A percentile compares a stretch with the other conserved stretches of the same genome.
These are phyloP conservation scores for Fusarium sp. DNA, from an alignment of 2,329 filamentous ascomycete genomes.

Conservation along the genomic window DNA sequence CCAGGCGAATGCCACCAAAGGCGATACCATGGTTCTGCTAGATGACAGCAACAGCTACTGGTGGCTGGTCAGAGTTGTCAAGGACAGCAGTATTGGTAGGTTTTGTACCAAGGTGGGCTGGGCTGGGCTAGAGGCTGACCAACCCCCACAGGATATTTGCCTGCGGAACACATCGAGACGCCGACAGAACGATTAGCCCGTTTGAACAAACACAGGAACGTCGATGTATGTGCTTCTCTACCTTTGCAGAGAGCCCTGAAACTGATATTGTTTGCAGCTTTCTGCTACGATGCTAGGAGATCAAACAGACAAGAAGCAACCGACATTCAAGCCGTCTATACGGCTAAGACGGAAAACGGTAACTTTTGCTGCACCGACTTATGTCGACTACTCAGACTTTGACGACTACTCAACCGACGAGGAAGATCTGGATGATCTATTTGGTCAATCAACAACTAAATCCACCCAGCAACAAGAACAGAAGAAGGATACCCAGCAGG, in stretches of 20 bases:
- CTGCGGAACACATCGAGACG: constrained; percentile 98
- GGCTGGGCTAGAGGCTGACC: constrained; percentile 30
- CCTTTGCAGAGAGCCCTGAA: neutral
- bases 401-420: constrained; percentile 90
- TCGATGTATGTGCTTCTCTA: constrained; percentile 76
- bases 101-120: neutral
- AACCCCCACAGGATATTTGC: constrained; percentile 79
- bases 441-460: constrained; percentile 47
- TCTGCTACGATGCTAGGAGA: constrained; percentile 73
- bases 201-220: constrained; percentile 97
- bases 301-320: constrained; percentile 81
- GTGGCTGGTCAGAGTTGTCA: constrained; percentile 98
- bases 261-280: constrained; percentile 55
- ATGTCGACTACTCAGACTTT: constrained; percentile 87
- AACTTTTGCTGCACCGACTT: constrained; percentile 85
- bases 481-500: constrained; percentile 44
- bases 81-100: constrained; percentile 91
- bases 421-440: constrained; percentile 61
- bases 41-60: constrained; percentile 99
- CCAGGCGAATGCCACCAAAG: constrained; percentile 97
- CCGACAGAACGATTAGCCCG: constrained; percentile 93
- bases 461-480: constrained; percentile 46
- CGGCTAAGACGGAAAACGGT: constrained; percentile 88
- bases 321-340: constrained; percentile 81
- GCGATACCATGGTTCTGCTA: constrained; percentile 97